These are phyloP conservation scores for Thamnidium elegans DNA, from an alignment of 192 early-diverging fungal species.

Conservation along the genomic window DNA sequence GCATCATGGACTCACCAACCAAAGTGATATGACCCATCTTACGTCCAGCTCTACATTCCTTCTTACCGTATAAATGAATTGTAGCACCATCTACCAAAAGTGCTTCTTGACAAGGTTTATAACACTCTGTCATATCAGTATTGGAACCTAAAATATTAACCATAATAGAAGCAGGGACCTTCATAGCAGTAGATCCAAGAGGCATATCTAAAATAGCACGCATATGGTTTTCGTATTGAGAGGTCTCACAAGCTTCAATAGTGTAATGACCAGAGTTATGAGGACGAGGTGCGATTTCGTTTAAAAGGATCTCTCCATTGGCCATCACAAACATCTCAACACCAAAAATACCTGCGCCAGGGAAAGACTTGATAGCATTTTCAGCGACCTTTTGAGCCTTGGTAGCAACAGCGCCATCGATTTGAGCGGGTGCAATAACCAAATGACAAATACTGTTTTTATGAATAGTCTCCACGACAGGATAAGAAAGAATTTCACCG, in stretches of 20 bases:
- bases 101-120: slow-evolving; percentile 66
- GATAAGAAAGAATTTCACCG: slow-evolving; percentile 80
- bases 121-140: slow-evolving; percentile 55
- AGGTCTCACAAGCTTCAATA: slow-evolving; percentile 95
- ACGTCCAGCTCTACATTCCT: slow-evolving; percentile 78
- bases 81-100: slow-evolving; percentile 81
- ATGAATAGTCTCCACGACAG: slow-evolving; percentile 96
- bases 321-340: slow-evolving; percentile 96
- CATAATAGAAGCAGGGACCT: slow-evolving; percentile 92
- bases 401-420: slow-evolving; percentile 73
- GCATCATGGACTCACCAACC: slow-evolving; percentile 80
- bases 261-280: slow-evolving; percentile 99
- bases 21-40: slow-evolving; percentile 99
- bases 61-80: slow-evolving; percentile 95
- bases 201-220: slow-evolving; percentile 90
- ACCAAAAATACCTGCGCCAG: slow-evolving; percentile 91
- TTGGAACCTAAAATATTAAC: slow-evolving; percentile 89
- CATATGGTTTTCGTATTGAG: slow-evolving; percentile 94
- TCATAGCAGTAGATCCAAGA: slow-evolving; percentile 80
- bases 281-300: slow-evolving; percentile 98
- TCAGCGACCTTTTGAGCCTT: slow-evolving; percentile 82
- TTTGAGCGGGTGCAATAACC: slow-evolving; percentile 94
- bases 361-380: slow-evolving; percentile 72
- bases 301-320: slow-evolving; percentile 85
- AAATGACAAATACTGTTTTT: slow-evolving; percentile 95